Conservation (phyloP, 2,329 filamentous ascomycete species). For the Fusarium sterilihyphosum region DNA sequence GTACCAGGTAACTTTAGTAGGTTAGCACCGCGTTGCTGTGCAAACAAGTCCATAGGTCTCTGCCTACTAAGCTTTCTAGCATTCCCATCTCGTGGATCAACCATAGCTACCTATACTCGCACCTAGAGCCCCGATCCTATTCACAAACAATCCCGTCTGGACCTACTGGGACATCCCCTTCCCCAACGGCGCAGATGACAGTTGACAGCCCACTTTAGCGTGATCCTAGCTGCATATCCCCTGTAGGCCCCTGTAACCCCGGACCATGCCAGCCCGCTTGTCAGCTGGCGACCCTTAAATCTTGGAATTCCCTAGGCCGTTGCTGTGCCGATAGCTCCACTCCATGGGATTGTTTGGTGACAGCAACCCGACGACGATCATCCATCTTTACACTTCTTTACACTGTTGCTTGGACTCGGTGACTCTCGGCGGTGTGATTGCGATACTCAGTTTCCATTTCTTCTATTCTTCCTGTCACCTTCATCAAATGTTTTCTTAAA, state of each 20-base stretch:
- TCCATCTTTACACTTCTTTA: background rate
- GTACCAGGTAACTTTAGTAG: background rate
- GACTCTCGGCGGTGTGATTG: background rate
- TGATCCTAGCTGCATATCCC: slow-evolving; percentile 10
- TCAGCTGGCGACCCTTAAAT: slow-evolving; percentile 22
- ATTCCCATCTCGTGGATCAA: background rate
- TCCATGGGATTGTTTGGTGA: slow-evolving; percentile 12
- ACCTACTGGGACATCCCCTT: slow-evolving; percentile 9
- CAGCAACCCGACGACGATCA: background rate
- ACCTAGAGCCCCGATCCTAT: background rate
- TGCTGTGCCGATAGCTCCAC: slow-evolving; percentile 27
- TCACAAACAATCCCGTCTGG: background rate
- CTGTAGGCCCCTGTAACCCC: slow-evolving; percentile 18
- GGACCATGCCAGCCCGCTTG: slow-evolving; percentile 1
- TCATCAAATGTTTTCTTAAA: slow-evolving; percentile 1
- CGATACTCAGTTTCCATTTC: slow-evolving; percentile 6
- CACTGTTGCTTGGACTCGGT: slow-evolving; percentile 10
- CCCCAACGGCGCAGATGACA: slow-evolving; percentile 5
- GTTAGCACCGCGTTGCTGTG: background rate
- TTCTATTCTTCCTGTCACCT: slow-evolving; percentile 19
- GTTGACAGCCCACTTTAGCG: slow-evolving; percentile 7
- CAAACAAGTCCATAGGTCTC: background rate
- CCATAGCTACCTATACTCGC: background rate
- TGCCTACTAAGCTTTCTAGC: background rate
- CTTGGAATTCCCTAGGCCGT: slow-evolving; percentile 20